Evolutionary conservation across 495 filamentous ascomycete species (phyloP).

Genomic region (Penicillium soppii): DNA sequence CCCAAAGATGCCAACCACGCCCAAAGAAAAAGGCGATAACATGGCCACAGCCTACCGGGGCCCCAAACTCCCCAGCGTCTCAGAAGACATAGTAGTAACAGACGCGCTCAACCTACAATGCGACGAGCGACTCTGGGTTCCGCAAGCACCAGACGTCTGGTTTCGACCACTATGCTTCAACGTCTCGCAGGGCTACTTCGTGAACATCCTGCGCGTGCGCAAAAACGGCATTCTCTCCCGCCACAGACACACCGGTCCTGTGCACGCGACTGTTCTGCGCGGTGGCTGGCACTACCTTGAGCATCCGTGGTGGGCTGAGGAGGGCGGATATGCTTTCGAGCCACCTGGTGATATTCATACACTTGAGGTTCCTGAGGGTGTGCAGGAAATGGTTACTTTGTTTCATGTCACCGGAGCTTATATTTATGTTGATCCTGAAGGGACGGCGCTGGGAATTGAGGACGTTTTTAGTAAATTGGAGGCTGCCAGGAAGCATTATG

Average conservation of each 20-base stretch:
- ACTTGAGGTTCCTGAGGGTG: slow-evolving; percentile 15
- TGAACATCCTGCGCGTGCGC: slow-evolving; percentile 15
- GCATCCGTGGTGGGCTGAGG: slow-evolving; percentile 13
- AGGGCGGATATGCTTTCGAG: slow-evolving; percentile 15
- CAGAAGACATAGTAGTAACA: slow-evolving; percentile 12
- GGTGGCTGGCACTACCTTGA: slow-evolving; percentile 16
- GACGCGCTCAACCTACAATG: slow-evolving; percentile 7
- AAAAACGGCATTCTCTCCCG: slow-evolving; percentile 12
- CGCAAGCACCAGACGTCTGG: slow-evolving; percentile 16
- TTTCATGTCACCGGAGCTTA: slow-evolving; percentile 17
- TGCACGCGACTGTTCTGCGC: slow-evolving; percentile 10
- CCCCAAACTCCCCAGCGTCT: slow-evolving; percentile 8
- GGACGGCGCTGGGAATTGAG: slow-evolving; percentile 3
- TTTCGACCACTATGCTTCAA: slow-evolving; percentile 13
- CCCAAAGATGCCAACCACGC: neutral
- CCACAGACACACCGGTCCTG: slow-evolving; percentile 13
- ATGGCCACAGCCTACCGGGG: slow-evolving; percentile 11
- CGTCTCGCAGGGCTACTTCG: slow-evolving; percentile 16
- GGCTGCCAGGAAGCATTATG: slow-evolving; percentile 12
- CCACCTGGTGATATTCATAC: slow-evolving; percentile 18
- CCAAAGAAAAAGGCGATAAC: neutral
- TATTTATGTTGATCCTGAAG: slow-evolving; percentile 11
- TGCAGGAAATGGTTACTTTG: slow-evolving; percentile 15
- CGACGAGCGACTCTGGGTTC: slow-evolving; percentile 13
- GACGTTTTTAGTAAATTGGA: slow-evolving; percentile 14